These are phyloP conservation scores for Venturia carpophila DNA, from an alignment of 2,329 filamentous ascomycete species.

Conservation along the genomic window DNA sequence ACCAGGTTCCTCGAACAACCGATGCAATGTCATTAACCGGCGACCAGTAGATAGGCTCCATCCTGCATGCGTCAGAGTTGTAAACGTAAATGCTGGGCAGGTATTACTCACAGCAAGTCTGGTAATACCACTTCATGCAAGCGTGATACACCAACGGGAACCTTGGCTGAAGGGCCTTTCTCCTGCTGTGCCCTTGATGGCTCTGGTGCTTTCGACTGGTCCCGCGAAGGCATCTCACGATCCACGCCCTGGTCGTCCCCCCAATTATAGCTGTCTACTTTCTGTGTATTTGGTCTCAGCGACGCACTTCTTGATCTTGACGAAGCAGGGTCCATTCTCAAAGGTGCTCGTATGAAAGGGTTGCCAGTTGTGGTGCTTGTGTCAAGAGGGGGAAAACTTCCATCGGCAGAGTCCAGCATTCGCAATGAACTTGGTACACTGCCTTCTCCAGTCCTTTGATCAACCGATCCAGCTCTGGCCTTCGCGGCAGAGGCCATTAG, in stretches of 20 bases:
- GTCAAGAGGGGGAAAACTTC: slow-evolving; percentile 18
- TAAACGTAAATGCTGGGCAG: slow-evolving; percentile 21
- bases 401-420: slow-evolving; percentile 16
- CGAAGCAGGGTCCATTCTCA: slow-evolving; percentile 30
- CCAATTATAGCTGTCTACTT: slow-evolving; percentile 42
- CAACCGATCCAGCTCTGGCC: slow-evolving; percentile 11
- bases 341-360: slow-evolving; percentile 45
- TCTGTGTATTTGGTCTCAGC: slow-evolving; percentile 13
- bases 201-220: slow-evolving; percentile 9
- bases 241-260: slow-evolving; percentile 28
- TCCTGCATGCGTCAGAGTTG: slow-evolving; percentile 42
- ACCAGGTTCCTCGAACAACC: slow-evolving; percentile 87
- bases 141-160: slow-evolving; percentile 83
- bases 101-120: slow-evolving; percentile 43
- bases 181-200: slow-evolving; percentile 26
- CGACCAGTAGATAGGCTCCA: slow-evolving; percentile 98
- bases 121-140: slow-evolving; percentile 84
- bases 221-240: slow-evolving; percentile 20
- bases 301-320: slow-evolving; percentile 19
- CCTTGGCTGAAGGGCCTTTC: slow-evolving; percentile 43
- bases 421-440: slow-evolving; percentile 16
- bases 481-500: neutral
- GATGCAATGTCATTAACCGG: slow-evolving; percentile 81
- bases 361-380: slow-evolving; percentile 37
- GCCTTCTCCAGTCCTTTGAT: slow-evolving; percentile 9